A percentile compares a stretch with the other conserved stretches of the same genome.
phyloP scores from a whole-genome alignment of 2,329 filamentous ascomycete genomes.

The Pseudogymnoascus pannorum region DNA sequence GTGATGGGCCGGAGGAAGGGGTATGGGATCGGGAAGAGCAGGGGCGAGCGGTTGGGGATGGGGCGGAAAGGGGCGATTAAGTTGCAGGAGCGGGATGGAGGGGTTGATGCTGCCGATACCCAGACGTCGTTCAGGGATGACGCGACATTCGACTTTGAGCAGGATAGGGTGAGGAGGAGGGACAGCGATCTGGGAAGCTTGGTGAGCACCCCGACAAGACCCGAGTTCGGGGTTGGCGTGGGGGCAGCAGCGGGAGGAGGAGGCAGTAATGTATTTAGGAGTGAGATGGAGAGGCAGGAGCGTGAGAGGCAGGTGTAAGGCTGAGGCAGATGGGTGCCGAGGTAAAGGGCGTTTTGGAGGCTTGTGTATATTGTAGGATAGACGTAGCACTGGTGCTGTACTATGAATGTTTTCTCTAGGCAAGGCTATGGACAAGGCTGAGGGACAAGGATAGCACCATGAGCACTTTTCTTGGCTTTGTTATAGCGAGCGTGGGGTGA shows the following conservation, averaged over 20 bases:
- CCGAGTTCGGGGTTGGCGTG: background rate
- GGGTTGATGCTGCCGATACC: conserved; percentile 18
- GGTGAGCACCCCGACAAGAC: conserved; percentile 17
- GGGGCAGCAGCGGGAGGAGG: background rate
- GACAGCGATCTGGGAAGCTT: conserved; percentile 23
- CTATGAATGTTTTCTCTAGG: too few species aligned
- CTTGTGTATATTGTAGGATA: background rate
- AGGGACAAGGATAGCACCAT: background rate
- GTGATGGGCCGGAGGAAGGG: conserved; percentile 25
- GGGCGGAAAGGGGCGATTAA: conserved; percentile 20
- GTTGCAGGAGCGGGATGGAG: conserved; percentile 21
- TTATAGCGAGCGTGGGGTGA: background rate
- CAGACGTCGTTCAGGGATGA: conserved; percentile 12
- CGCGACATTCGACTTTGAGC: background rate
- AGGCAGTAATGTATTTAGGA: background rate
- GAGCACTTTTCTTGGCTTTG: background rate
- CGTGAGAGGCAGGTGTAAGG: background rate
- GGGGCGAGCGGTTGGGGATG: conserved; percentile 23
- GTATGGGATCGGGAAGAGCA: conserved; percentile 25
- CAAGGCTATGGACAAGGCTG: background rate
- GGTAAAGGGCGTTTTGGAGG: background rate
- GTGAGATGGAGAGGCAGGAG: conserved; percentile 2
- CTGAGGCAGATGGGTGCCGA: background rate
- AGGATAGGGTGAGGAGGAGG: conserved; percentile 11
- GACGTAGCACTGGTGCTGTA: too few species aligned